Base-by-base conservation (phyloP, 768 basidiomycete species). In the Amanita jacksonii region DNA sequence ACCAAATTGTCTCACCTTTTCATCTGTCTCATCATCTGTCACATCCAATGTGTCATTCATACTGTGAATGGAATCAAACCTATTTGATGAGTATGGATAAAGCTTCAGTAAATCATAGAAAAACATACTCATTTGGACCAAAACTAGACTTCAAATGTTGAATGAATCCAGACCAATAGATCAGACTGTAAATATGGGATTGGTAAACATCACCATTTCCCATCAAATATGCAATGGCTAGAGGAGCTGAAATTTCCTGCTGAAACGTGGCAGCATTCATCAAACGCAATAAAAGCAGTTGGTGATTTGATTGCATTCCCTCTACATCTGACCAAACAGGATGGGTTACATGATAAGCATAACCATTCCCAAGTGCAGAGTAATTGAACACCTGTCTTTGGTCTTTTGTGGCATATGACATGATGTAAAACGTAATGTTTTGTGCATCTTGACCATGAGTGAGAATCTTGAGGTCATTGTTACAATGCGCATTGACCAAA, bases 141-240 rank as follows among this genome's bases (percentile, higher is more conserved):
- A n/a, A n/a, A n/a, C n/a, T n/a, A n/a, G n/a, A n/a, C n/a, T n/a
- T 19, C 8, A 69, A 47, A 0, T 39, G 39, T 0, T 43, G 20
- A 0, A 55, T 35, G 23, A 67, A 57, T 0, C 54, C 47, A 2
- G 54, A 52, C 64, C 65, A 70, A 33, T 64, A 67, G 0, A 73
- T 53, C 0, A 59, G 46, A 0, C 43, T 42, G 39, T 68, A 73
- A 3, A 49, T 44, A 41, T 74, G 71, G 0, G 66, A 72, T 0
- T 18, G 18, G 20, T 59, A 66, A 0, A 22, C 27, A 39, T 74
- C 66, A 0, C 65, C 67, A 66, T 65, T 70, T 2, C 64, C 66
- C 69, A 72, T 69, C 0, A 73, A 50, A 35, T 70, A 70, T 0
- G 57, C 56, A 0, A 69, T 58, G 0, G 71, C 63, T 60, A 66